Conservation (phyloP, 2,329 filamentous ascomycete species). For the Endothia cerciana region DNA sequence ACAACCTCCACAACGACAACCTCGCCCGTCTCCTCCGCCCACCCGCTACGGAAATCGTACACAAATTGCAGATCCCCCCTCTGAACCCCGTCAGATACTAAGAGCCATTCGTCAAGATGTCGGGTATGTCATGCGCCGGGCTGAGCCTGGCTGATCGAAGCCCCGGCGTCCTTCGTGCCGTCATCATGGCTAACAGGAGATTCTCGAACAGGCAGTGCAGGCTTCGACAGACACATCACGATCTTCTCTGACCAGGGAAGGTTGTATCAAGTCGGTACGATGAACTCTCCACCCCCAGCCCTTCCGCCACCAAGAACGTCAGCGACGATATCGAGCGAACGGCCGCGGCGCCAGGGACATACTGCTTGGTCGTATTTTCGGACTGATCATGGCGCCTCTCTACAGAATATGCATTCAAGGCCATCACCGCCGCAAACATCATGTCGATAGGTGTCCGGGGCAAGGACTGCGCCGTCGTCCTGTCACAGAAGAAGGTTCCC, state of each 20-base stretch:
- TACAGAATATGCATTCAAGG: conserved; percentile 99
- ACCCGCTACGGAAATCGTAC: background rate
- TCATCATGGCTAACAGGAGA: conserved; percentile 34
- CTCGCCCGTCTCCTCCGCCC: conserved; percentile 9
- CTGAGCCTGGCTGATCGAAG: conserved; percentile 27
- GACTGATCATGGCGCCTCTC: conserved; percentile 21
- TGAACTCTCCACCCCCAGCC: conserved; percentile 33
- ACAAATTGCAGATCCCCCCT: background rate
- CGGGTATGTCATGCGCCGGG: conserved; percentile 45
- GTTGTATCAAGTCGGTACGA: conserved; percentile 98
- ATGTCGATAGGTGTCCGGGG: conserved; percentile 95
- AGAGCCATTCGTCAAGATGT: conserved; percentile 49
- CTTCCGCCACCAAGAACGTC: background rate
- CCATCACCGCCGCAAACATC: conserved; percentile 98
- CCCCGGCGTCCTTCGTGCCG: background rate
- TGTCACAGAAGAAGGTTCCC: conserved; percentile 99
- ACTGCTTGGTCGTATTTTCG: background rate
- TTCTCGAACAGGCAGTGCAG: conserved; percentile 68
- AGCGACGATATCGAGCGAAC: conserved; percentile 1
- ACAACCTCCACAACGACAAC: conserved; percentile 30
- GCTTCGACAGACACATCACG: conserved; percentile 98
- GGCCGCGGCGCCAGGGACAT: background rate
- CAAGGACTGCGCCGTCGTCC: conserved; percentile 94
- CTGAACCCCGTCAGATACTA: background rate
- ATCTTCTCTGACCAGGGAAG: conserved; percentile 99